Percentiles rank a stretch among this genome's conserved stretches.
phyloP scores from a whole-genome alignment of 345 rosid genomes.

The Citrus inodora region DNA sequence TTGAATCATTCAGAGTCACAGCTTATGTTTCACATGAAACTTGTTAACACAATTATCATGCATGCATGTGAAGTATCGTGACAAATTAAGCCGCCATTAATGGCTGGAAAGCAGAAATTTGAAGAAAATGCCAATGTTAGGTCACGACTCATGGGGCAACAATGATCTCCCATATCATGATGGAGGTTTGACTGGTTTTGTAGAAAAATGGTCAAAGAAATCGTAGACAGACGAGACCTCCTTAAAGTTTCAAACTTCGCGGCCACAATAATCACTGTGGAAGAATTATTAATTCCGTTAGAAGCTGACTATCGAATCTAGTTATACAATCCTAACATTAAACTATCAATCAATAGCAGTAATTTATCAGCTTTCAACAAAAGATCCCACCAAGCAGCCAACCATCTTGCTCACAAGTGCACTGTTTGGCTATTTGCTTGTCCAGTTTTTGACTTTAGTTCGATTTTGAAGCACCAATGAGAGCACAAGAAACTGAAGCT shows the following conservation, averaged over 20 bases:
- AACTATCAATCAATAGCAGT: neutral
- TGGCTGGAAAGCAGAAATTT: neutral
- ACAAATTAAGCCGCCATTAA: neutral
- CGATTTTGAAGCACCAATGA: constrained; percentile 1
- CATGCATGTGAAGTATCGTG: neutral
- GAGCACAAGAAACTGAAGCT: neutral
- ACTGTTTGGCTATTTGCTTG: constrained; percentile 23
- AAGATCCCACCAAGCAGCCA: neutral
- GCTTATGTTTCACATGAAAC: too few species aligned
- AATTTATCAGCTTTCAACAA: neutral
- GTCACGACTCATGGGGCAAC: neutral
- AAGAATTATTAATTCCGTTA: neutral
- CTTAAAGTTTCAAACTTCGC: neutral
- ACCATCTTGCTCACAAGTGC: constrained; percentile 2
- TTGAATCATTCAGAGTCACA: neutral
- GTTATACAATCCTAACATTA: neutral
- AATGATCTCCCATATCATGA: neutral
- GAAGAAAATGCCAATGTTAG: neutral
- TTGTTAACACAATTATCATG: neutral
- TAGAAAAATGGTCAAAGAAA: neutral
- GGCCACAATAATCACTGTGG: neutral
- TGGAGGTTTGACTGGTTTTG: neutral
- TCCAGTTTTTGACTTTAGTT: constrained; percentile 13
- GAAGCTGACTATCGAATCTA: neutral
- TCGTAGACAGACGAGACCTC: neutral